Conservation (phyloP, 208 protist species). For the Crithidia bombi region DNA sequence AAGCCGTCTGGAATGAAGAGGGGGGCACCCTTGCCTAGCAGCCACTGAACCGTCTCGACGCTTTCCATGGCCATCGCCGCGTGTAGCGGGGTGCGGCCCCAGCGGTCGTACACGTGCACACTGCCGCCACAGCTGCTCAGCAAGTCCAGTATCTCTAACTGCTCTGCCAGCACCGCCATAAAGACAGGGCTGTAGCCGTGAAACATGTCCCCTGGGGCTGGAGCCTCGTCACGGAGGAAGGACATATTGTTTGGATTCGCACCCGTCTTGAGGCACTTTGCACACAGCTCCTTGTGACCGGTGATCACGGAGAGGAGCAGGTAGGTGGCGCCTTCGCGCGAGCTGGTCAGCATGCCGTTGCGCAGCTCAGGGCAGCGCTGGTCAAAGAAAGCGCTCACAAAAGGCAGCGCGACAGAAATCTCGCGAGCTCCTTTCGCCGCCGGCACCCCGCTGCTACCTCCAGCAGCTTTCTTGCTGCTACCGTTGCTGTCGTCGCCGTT, state of each 20-base stretch:
- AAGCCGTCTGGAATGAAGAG: constrained; percentile 74
- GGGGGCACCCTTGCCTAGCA: constrained; percentile 72
- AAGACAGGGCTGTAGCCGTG: constrained; percentile 91
- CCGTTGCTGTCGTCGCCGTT: constrained; percentile 27
- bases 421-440: constrained; percentile 37
- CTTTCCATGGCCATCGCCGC: constrained; percentile 80
- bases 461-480: constrained; percentile 16
- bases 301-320: constrained; percentile 82
- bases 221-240: constrained; percentile 74
- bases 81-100: constrained; percentile 86
- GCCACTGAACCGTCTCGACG: constrained; percentile 74
- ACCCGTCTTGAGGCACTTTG: constrained; percentile 72
- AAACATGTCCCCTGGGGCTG: constrained; percentile 73
- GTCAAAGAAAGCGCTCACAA: constrained; percentile 77
- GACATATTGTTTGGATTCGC: constrained; percentile 89
- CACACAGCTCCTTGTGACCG: constrained; percentile 64
- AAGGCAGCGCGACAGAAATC: constrained; percentile 72
- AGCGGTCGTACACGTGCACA: constrained; percentile 87
- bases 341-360: constrained; percentile 32
- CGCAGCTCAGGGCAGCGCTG: constrained; percentile 71
- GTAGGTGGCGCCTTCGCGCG: constrained; percentile 72
- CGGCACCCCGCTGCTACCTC: constrained; percentile 15
- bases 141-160: constrained; percentile 71
- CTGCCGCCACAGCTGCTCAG: constrained; percentile 70
- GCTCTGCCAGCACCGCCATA: constrained; percentile 77